These are phyloP conservation scores for Penicillium sp. DNA, from an alignment of 2,329 filamentous ascomycete genomes.

Conservation along the genomic window DNA sequence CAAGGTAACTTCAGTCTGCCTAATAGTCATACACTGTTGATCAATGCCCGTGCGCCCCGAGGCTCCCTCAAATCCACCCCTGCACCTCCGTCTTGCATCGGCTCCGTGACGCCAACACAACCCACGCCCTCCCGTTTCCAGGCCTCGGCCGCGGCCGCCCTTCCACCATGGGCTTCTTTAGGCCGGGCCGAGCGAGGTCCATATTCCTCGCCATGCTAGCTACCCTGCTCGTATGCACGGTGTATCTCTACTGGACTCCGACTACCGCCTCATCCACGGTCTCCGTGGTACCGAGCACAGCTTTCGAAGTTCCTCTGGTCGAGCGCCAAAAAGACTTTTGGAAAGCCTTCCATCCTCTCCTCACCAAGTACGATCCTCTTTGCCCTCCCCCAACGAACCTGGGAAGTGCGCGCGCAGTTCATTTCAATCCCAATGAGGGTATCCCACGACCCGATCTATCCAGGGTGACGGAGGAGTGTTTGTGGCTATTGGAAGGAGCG, in stretches of 20 bases:
- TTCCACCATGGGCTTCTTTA: slow-evolving; percentile 25
- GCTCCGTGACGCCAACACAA: background rate
- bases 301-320: slow-evolving; percentile 33
- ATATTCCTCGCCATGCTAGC: slow-evolving; percentile 29
- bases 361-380: slow-evolving; percentile 33
- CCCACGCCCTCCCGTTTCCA: background rate
- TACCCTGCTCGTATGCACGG: slow-evolving; percentile 32
- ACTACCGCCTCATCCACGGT: slow-evolving; percentile 28
- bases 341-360: slow-evolving; percentile 35
- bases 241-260: slow-evolving; percentile 39
- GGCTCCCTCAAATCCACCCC: background rate
- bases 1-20: background rate
- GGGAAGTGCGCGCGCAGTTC: slow-evolving; percentile 21
- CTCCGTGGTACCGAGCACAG: slow-evolving; percentile 32
- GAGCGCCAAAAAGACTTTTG: slow-evolving; percentile 40
- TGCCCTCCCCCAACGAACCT: slow-evolving; percentile 29
- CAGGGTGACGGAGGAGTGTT: slow-evolving; percentile 32
- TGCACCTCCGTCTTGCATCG: background rate
- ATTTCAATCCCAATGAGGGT: slow-evolving; percentile 31
- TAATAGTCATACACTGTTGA: slow-evolving; percentile 3
- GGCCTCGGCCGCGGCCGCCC: background rate
- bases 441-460: slow-evolving; percentile 37
- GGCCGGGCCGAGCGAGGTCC: slow-evolving; percentile 29
- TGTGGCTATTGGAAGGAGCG: slow-evolving; percentile 36
- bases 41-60: slow-evolving; percentile 21